Evolutionary conservation across 2,329 filamentous ascomycete genomes (phyloP).

Genomic region (Pezizomycotina sp.): DNA sequence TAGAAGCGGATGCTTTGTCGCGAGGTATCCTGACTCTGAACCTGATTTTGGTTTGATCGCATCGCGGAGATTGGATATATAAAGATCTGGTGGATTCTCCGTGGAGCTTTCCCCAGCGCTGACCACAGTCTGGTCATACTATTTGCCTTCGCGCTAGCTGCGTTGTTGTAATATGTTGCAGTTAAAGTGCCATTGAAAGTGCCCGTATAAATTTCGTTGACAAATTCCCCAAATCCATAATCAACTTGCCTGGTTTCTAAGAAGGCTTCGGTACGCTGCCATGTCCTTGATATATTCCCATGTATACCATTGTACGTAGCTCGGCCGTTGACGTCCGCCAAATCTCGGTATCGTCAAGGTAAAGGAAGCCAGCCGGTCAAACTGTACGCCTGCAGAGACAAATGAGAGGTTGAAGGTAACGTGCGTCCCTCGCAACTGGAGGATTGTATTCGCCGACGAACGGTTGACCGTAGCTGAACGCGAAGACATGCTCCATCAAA

Average conservation of each 20-base stretch:
- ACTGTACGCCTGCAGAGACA: slow-evolving; percentile 53
- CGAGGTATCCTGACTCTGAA: too few species aligned
- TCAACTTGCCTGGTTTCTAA: slow-evolving; percentile 54
- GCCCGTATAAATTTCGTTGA: slow-evolving; percentile 55
- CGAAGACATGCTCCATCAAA: slow-evolving; percentile 59
- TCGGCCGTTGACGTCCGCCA: slow-evolving; percentile 70
- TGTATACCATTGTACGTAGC: slow-evolving; percentile 56
- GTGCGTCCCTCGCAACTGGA: too few species aligned
- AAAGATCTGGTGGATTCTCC: too few species aligned
- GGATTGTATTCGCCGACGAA: slow-evolving; percentile 54
- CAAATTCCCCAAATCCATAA: slow-evolving; percentile 65
- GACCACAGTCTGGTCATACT: too few species aligned
- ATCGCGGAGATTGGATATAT: too few species aligned
- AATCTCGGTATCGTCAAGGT: slow-evolving; percentile 59
- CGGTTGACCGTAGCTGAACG: slow-evolving; percentile 53
- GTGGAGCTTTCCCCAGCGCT: too few species aligned
- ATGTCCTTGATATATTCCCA: slow-evolving; percentile 65
- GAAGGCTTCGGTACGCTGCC: slow-evolving; percentile 52
- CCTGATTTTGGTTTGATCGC: too few species aligned
- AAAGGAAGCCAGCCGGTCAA: slow-evolving; percentile 62
- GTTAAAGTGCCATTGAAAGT: slow-evolving; percentile 57
- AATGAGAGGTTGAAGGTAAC: slow-evolving; percentile 63
- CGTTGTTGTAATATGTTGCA: slow-evolving; percentile 58
- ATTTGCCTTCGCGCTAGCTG: too few species aligned
- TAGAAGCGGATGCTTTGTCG: too few species aligned